These are phyloP conservation scores for Leptomonas pyrrhocoris DNA, from an alignment of 208 protist genomes.

Conservation along the genomic window DNA sequence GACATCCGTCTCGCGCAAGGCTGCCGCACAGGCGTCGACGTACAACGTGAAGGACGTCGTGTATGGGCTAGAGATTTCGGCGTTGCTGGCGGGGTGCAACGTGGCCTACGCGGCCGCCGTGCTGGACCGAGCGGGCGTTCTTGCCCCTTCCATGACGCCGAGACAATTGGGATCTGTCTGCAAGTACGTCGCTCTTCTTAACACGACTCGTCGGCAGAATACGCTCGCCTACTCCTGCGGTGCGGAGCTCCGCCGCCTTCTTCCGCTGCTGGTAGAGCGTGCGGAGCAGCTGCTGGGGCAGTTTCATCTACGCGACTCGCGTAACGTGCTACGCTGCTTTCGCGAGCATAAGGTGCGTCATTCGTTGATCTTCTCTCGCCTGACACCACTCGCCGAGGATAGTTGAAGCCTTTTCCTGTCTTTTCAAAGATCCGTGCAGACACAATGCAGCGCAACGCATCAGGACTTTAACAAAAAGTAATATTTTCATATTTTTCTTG, in stretches of 20 bases:
- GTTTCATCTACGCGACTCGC: constrained; percentile 76
- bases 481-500: too few relatives aligned
- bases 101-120: constrained; percentile 56
- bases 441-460: too few relatives aligned
- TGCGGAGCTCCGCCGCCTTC: constrained; percentile 58
- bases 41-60: constrained; percentile 77
- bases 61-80: constrained; percentile 69
- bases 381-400: constrained; percentile 51
- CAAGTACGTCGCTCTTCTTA: constrained; percentile 79
- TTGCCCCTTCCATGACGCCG: constrained; percentile 46
- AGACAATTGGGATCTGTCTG: constrained; percentile 61
- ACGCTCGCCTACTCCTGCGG: constrained; percentile 48
- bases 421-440: too few relatives aligned
- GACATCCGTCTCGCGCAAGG: constrained; percentile 52
- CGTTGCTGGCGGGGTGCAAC: constrained; percentile 52
- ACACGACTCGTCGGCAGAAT: constrained; percentile 42
- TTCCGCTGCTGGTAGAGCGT: constrained; percentile 63
- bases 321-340: constrained; percentile 79
- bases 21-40: constrained; percentile 33
- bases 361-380: constrained; percentile 77
- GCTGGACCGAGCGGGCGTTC: constrained; percentile 47
- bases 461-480: too few relatives aligned
- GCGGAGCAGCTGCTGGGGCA: constrained; percentile 62
- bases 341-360: constrained; percentile 77
- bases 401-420: not conserved